phyloP scores from a whole-genome alignment of 148 eudicot genomes.

The Amaranthus palmeri region DNA sequence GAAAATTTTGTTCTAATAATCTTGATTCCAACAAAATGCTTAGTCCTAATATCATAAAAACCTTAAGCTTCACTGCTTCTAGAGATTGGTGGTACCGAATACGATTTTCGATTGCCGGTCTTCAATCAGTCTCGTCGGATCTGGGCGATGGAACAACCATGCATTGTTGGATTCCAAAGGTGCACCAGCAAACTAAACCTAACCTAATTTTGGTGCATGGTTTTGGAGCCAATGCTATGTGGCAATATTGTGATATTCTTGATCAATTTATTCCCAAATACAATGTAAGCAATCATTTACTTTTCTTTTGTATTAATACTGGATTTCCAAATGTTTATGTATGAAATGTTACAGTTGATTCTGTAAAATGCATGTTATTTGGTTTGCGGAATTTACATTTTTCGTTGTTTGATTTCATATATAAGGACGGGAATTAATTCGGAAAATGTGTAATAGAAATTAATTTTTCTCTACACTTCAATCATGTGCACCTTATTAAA shows the following conservation, averaged over 20 bases:
- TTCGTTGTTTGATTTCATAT: too few relatives aligned
- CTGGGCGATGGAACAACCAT: slow-evolving; percentile 50
- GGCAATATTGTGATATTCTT: slow-evolving; percentile 66
- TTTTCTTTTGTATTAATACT: background rate
- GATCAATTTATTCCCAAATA: slow-evolving; percentile 48
- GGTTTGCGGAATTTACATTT: too few relatives aligned
- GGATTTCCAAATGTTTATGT: background rate
- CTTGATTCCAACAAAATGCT: slow-evolving; percentile 13
- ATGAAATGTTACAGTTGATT: too few relatives aligned
- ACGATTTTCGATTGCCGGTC: slow-evolving; percentile 51
- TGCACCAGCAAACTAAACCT: slow-evolving; percentile 38
- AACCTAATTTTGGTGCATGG: slow-evolving; percentile 75
- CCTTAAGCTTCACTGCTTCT: slow-evolving; percentile 66
- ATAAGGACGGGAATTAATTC: too few relatives aligned
- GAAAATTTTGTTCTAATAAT: background rate
- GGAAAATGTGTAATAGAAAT: too few relatives aligned
- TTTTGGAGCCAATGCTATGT: slow-evolving; percentile 92
- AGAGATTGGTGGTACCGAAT: slow-evolving; percentile 52
- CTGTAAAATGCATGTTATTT: too few relatives aligned
- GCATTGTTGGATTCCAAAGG: slow-evolving; percentile 84
- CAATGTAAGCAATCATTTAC: slow-evolving; percentile 30
- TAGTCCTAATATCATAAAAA: slow-evolving; percentile 20
- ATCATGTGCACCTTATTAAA: too few relatives aligned
- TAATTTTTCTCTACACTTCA: too few relatives aligned
- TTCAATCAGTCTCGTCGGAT: slow-evolving; percentile 43